Evolutionary conservation across 179 eudicot genomes (phyloP).

Genomic region (Nepenthes alata): DNA sequence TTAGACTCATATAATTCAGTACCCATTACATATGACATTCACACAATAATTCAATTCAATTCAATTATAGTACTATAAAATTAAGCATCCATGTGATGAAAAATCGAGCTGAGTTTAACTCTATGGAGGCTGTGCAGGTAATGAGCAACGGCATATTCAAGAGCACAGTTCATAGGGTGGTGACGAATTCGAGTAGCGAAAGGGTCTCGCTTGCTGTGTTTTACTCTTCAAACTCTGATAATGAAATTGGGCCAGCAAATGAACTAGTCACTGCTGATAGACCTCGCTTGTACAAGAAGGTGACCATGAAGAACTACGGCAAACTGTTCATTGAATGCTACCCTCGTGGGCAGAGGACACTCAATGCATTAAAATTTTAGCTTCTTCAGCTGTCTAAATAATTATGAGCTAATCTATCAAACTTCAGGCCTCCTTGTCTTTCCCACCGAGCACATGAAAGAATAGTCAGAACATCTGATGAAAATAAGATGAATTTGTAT

Average conservation of each 20-base stretch:
- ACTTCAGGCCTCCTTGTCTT: too few relatives aligned
- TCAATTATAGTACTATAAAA: too few relatives aligned
- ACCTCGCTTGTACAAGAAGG: slow-evolving; percentile 33
- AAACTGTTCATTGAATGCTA: slow-evolving; percentile 3
- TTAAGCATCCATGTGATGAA: background rate
- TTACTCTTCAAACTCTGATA: slow-evolving; percentile 29
- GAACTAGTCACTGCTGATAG: slow-evolving; percentile 23
- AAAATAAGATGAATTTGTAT: too few relatives aligned
- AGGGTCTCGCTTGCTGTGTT: slow-evolving; percentile 46
- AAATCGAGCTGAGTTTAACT: too few relatives aligned
- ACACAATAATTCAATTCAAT: too few relatives aligned
- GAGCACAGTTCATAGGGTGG: slow-evolving; percentile 50
- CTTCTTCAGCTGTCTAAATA: too few relatives aligned
- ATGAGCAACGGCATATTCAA: slow-evolving; percentile 55
- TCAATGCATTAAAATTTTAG: background rate
- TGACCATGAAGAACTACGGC: slow-evolving; percentile 13
- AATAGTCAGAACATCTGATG: too few relatives aligned
- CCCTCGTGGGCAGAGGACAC: slow-evolving; percentile 4
- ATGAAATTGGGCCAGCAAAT: slow-evolving; percentile 33
- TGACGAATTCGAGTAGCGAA: slow-evolving; percentile 31
- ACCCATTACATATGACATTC: too few relatives aligned
- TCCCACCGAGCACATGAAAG: too few relatives aligned
- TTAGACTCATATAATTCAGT: too few relatives aligned
- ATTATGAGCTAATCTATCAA: too few relatives aligned
- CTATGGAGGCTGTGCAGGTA: slow-evolving; percentile 19